phyloP scores from a whole-genome alignment of 2,329 filamentous ascomycete genomes.

The Juglanconis oblonga region DNA sequence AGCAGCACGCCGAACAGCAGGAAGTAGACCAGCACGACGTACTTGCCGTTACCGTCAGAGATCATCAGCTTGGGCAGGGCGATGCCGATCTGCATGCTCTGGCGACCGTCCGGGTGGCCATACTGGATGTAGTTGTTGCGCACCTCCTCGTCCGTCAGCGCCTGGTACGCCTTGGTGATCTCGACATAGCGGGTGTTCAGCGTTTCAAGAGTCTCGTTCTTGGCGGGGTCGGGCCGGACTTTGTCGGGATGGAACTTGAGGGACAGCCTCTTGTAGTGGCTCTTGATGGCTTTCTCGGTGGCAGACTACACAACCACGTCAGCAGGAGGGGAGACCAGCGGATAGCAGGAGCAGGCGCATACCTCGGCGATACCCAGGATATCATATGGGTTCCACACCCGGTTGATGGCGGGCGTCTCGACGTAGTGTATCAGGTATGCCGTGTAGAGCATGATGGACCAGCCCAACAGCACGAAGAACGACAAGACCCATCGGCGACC shows the following conservation, averaged over 20 bases:
- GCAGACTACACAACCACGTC: conserved; percentile 55
- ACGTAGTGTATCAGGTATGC: conserved; percentile 84
- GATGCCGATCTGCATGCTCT: conserved; percentile 97
- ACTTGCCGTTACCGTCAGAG: conserved; percentile 91
- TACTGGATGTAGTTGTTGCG: conserved; percentile 96
- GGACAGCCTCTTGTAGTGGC: conserved; percentile 82
- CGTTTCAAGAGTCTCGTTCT: conserved; percentile 83
- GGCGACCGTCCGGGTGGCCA: conserved; percentile 96
- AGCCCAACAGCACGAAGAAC: conserved; percentile 72
- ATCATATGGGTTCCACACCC: conserved; percentile 96
- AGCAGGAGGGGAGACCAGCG: conserved; percentile 10
- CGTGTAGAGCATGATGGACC: conserved; percentile 85
- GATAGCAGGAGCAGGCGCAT: conserved; percentile 26
- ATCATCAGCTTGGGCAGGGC: conserved; percentile 91
- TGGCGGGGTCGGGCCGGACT: conserved; percentile 73
- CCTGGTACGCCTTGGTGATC: conserved; percentile 96
- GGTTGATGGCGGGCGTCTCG: conserved; percentile 59
- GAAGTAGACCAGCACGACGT: conserved; percentile 87
- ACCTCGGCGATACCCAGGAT: conserved; percentile 85
- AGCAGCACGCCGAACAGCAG: conserved; percentile 83
- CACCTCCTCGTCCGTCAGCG: conserved; percentile 93
- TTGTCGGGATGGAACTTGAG: conserved; percentile 93
- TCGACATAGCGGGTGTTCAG: conserved; percentile 91
- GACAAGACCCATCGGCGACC: conserved; percentile 85
- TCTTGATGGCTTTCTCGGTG: conserved; percentile 88